phyloP scores from a whole-genome alignment of 352 stramenopile genomes.

The Phytophthora vignae region DNA sequence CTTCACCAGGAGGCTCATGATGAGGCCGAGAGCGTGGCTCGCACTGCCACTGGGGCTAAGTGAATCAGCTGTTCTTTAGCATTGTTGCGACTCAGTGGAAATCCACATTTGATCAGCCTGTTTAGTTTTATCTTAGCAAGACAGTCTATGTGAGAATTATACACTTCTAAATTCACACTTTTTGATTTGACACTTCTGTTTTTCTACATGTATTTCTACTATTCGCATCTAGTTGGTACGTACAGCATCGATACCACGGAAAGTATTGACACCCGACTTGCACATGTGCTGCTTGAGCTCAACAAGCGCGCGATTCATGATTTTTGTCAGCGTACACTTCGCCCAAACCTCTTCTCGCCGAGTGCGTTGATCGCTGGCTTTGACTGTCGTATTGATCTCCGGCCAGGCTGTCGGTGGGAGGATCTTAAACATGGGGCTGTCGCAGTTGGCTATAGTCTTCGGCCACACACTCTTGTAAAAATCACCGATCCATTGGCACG shows the following conservation, averaged over 20 bases:
- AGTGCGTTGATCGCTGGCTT: neutral
- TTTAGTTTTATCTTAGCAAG: too few relatives aligned
- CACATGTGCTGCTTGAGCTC: neutral
- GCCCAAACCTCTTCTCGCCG: neutral
- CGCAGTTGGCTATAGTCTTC: neutral
- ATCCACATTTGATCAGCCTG: too few relatives aligned
- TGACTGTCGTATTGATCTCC: neutral
- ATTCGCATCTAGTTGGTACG: too few relatives aligned
- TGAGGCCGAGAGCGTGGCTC: neutral
- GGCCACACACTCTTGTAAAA: neutral
- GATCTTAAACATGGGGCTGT: neutral
- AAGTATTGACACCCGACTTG: neutral
- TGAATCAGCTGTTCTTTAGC: too few relatives aligned
- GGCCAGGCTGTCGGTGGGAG: neutral
- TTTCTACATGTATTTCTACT: too few relatives aligned
- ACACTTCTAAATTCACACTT: too few relatives aligned
- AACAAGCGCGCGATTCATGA: neutral
- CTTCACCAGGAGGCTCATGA: neutral
- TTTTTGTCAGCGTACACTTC: neutral
- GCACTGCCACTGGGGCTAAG: too few relatives aligned
- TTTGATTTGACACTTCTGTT: too few relatives aligned
- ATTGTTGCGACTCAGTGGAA: too few relatives aligned
- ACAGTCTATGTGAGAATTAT: too few relatives aligned
- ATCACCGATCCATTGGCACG: neutral
- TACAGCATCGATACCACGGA: neutral